Evolutionary conservation across 2,329 filamentous ascomycete genomes (phyloP).

Genomic region (Diaporthe longicolla): DNA sequence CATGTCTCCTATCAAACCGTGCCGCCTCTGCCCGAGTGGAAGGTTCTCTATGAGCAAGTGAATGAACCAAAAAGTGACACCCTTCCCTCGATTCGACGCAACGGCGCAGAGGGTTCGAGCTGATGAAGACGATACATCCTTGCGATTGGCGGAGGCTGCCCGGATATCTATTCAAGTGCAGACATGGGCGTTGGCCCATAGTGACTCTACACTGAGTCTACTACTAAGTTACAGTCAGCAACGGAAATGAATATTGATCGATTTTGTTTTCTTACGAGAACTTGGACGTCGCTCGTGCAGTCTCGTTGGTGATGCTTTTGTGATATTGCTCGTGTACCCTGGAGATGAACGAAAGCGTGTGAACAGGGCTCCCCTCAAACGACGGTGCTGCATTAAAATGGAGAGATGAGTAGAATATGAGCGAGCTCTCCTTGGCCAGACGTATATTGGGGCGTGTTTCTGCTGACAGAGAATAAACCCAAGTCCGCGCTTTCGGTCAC

Average conservation of each 20-base stretch:
- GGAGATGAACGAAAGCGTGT: background rate
- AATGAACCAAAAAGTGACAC: background rate
- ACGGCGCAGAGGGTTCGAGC: too few relatives aligned
- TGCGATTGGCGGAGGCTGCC: too few relatives aligned
- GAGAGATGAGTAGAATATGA: background rate
- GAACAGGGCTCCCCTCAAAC: background rate
- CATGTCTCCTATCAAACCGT: background rate
- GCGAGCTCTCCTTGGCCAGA: background rate
- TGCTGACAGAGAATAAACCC: background rate
- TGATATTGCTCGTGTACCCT: background rate
- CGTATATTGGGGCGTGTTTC: background rate
- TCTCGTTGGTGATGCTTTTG: background rate
- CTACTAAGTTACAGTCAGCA: too few relatives aligned
- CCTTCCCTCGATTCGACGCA: too few relatives aligned
- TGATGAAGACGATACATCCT: too few relatives aligned
- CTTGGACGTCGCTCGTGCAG: background rate
- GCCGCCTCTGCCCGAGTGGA: background rate
- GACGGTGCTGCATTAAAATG: background rate
- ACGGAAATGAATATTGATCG: too few relatives aligned
- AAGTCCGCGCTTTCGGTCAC: background rate
- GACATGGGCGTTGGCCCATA: too few relatives aligned
- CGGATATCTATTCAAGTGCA: too few relatives aligned
- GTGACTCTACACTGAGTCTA: too few relatives aligned
- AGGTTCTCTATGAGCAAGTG: background rate
- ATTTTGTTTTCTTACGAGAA: background rate